phyloP scores from a whole-genome alignment of 148 eudicot genomes.

The Chenopodium formosanum region DNA sequence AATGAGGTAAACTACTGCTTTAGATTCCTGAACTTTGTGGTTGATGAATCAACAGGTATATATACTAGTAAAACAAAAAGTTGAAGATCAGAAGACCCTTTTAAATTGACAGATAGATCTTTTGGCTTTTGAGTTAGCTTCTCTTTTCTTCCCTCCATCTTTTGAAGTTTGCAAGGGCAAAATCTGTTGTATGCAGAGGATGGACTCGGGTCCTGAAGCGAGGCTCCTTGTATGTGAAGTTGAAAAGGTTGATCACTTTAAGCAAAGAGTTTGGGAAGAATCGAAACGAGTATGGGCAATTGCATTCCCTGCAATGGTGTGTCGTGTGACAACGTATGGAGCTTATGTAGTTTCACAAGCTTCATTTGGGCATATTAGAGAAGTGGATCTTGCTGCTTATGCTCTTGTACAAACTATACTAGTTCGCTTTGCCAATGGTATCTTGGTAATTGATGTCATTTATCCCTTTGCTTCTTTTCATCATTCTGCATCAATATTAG shows the following conservation, averaged over 20 bases:
- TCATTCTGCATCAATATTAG: neutral
- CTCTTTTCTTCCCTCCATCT: neutral
- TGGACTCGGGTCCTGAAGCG: slow-evolving; percentile 35
- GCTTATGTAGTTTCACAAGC: slow-evolving; percentile 64
- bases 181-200: slow-evolving; percentile 3
- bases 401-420: slow-evolving; percentile 59
- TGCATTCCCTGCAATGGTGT: slow-evolving; percentile 57
- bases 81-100: too few relatives aligned
- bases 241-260: slow-evolving; percentile 31
- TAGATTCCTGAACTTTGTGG: too few relatives aligned
- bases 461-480: neutral
- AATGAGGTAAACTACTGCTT: too few relatives aligned
- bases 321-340: slow-evolving; percentile 53
- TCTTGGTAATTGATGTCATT: slow-evolving; percentile 38
- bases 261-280: slow-evolving; percentile 45
- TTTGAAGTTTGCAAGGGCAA: neutral
- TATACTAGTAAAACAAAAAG: too few relatives aligned
- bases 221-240: slow-evolving; percentile 36
- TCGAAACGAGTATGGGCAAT: slow-evolving; percentile 59
- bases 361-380: slow-evolving; percentile 54
- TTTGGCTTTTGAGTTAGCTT: neutral
- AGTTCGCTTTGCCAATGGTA: slow-evolving; percentile 55
- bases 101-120: too few relatives aligned
- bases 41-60: too few relatives aligned
- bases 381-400: slow-evolving; percentile 66